phyloP scores from a whole-genome alignment of 352 stramenopile genomes.

The Phytophthora ramorum region DNA sequence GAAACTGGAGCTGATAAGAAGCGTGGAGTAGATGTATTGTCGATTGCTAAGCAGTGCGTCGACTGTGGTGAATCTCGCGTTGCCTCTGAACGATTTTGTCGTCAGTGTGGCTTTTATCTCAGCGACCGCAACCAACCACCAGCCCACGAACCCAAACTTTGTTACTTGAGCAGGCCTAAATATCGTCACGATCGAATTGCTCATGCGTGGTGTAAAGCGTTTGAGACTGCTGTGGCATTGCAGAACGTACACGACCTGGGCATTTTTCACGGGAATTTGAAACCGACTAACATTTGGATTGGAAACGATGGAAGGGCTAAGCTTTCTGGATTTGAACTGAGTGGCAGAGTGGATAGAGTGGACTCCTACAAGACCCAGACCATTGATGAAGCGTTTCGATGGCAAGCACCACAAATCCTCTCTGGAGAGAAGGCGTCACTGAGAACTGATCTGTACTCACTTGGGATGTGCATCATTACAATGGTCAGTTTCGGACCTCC shows the following conservation, averaged over 20 bases:
- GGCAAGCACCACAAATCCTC: neutral
- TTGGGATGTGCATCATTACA: neutral
- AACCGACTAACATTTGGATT: neutral
- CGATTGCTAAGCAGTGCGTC: neutral
- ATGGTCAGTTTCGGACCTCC: neutral
- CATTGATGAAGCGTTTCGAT: constrained; percentile 1
- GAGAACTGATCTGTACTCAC: neutral
- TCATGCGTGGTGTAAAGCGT: neutral
- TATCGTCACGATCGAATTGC: neutral
- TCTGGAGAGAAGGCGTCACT: neutral
- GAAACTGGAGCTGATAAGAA: neutral
- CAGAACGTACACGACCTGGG: neutral
- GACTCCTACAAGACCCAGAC: neutral
- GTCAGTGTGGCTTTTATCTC: neutral
- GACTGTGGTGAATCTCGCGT: neutral
- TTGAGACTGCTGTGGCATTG: neutral
- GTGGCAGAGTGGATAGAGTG: neutral
- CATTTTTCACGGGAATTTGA: neutral
- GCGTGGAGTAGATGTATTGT: neutral
- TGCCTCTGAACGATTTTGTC: neutral
- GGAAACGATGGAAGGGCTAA: neutral
- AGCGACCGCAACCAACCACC: neutral
- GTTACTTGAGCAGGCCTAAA: neutral
- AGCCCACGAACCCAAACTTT: neutral
- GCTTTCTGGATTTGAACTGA: neutral